Base-by-base conservation (phyloP, 352 stramenopile species). In the Phytopythium chamaehyphon region DNA sequence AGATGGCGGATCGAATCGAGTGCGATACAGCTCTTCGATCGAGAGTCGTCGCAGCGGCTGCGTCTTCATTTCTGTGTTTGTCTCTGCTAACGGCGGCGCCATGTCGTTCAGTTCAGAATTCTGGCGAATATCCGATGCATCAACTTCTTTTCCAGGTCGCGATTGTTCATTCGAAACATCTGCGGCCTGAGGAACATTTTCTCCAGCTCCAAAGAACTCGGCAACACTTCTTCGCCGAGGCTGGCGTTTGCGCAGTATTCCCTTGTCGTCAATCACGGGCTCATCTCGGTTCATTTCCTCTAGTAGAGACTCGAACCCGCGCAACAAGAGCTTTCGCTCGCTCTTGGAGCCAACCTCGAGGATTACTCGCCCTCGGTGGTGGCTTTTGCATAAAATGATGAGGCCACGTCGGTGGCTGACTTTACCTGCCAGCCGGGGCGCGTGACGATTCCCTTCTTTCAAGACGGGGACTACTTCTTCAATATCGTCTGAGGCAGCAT, bases 351-450 rank as follows among this genome's bases (percentile, higher is more conserved):
- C 48, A 51, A 87, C 47, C 43, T 89, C 72, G 15, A 89, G 74
- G 10, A 89, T 61, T 35, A 88, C 64, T 6, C 77, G 77, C 26
- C 72, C 76, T 21, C 70, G 77, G 54, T 85, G 69, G 53, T 84
- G 73, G 37, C 66, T 85, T 52, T 81, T 83, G 62, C 69, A 85
- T 11, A 86, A 52, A 28, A 91, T 71, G 50, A 91, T 76, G 14
- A 89, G 56, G 3, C 73, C 77, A 11, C 75, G 75, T 11, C 67
- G 71, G 46, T 83, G 56, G 39, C 72, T 91, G 35, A 89, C 73
- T 59, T 91, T 87, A 43, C 64, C 83, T 0, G 74, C 62, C 19
- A 91, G 69, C 5, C 61, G 62, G 0, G 71, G 64, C 14, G 70
- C 66, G 28, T 76, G 51, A 21, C 61, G 68, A 36, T 89, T 86